Evolutionary conservation across 768 basidiomycete genomes (phyloP), one percentile per base, ranked within the genome.

Genomic region (Termitomyces sp.): DNA sequence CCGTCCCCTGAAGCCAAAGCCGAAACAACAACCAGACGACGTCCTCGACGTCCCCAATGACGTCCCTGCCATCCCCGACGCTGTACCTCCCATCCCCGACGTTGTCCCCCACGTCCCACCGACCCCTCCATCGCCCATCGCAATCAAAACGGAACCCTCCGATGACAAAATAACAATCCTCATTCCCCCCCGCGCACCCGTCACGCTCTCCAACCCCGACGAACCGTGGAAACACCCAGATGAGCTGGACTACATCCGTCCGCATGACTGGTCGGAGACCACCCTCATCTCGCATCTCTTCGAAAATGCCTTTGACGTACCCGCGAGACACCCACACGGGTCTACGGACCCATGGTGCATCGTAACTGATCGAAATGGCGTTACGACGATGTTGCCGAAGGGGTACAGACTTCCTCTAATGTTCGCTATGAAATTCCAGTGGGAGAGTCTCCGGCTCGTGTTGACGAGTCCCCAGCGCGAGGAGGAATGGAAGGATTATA

Each of bases 351-450:
- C 56, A 1, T 66, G 62, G 56, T 57, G 61, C 10, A 33, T 53
- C 9, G 60, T 68, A 36, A 59, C 60, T 6, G 23, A 46, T 0
- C 49, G 47, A 16, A 63, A 64, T 32, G 68, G 64, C 2, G 31
- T 52, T 6, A 50, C 57, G 13, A 60, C 64, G 9, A 40, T 61
- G 2, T 53, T 77, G 1, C 78, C 77, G 11, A 60, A 71, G 7
- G 69, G 64, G 10, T 79, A 79, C 57, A 67, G 78, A 1, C 60
- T 76, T 16, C 76, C 78, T 0, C 60, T 79, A 16, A 70, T 79
- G 68, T 79, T 76, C 62, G 68, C 74, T 20, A 74, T 74, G 35
- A 73, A 73, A 50, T 78, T 75, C 54, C 70, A 70, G 50, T 79
- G 76, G 76, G 72, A 73, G 54, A 70, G 68, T 12, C 57, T 78